Evolutionary conservation across 2,329 filamentous ascomycete genomes (phyloP).

Genomic region (Sporothrix globosa): DNA sequence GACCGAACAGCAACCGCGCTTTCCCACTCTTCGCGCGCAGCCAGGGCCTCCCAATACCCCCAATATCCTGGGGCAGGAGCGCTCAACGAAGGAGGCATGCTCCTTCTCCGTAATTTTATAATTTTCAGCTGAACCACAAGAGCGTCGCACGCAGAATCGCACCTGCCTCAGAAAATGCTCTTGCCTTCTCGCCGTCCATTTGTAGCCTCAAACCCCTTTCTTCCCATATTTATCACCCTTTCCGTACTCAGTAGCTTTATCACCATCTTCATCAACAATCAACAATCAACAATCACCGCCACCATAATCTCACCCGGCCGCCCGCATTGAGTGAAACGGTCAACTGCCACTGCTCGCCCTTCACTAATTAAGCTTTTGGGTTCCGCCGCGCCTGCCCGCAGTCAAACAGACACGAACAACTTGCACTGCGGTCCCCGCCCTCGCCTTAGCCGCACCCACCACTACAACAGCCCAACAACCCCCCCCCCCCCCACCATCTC

Average conservation of each 20-base stretch:
- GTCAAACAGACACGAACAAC: constrained; percentile 15
- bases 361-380: constrained; percentile 34
- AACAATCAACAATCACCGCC: background rate
- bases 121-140: constrained; percentile 19
- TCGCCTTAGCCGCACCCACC: constrained; percentile 35
- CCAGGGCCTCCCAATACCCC: constrained; percentile 24
- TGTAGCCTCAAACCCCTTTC: background rate
- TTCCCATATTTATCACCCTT: background rate
- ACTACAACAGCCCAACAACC: constrained; percentile 16
- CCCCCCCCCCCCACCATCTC: background rate
- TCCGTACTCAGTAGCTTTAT: background rate
- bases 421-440: constrained; percentile 29
- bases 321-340: constrained; percentile 11
- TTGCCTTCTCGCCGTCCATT: background rate
- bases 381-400: constrained; percentile 27
- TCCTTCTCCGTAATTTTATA: constrained; percentile 27
- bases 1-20: constrained; percentile 15
- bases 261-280: background rate
- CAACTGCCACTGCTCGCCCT: background rate
- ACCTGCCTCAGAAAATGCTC: constrained; percentile 14
- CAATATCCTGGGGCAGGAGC: background rate
- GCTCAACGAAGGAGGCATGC: constrained; percentile 9
- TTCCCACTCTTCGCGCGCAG: constrained; percentile 8
- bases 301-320: background rate
- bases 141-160: background rate